Evolutionary conservation across 176 grass and related monocot genomes (phyloP), one percentile per base, ranked within the genome.

Genomic region (Rhynchospora pubera): DNA sequence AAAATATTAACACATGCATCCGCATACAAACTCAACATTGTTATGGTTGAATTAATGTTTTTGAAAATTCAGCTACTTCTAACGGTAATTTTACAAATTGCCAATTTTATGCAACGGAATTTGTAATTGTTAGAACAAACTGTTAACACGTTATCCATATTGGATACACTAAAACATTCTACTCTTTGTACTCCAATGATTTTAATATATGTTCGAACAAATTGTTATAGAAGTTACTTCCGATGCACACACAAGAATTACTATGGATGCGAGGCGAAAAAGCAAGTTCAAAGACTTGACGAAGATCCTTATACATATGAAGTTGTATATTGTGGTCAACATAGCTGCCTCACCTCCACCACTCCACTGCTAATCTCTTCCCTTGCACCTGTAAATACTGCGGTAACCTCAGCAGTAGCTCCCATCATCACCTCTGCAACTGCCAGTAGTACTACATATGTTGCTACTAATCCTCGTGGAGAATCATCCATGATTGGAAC

Each of bases 231-330:
- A 80, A 93, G 93, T 78, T 99, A 99, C 65, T 99, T 91, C 76
- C 83, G 93, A 60, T 99, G 97, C 89, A 95, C 93, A 0, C 91
- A 99, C 86, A 93, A 89, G 91, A 96, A 87, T 64, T 95, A 88
- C 89, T 96, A 93, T 60, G 93, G 97, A 8, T 99, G 97, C 65
- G 79, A 85, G 66, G 97, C 97, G 2, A 99, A 91, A 83, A 99
- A 99, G 87, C 90, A 90, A 69, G 87, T 99, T 55, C 97, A 99
- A 75, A 83, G 89, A 69, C 86, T 93, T 30, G 87, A 96, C 69
- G 75, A 96, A 14, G 91, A 99, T 63, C 91, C 97, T 0, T 91
- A 76, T 79, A 84, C 75, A 26, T 99, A 91, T 82, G 84, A 93
- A 83, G 84, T 96, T 79, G 94, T 82, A 5, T 99, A 99, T 87